phyloP scores from a whole-genome alignment of 2,329 filamentous ascomycete genomes.

The Dothideomycetidae sp. region DNA sequence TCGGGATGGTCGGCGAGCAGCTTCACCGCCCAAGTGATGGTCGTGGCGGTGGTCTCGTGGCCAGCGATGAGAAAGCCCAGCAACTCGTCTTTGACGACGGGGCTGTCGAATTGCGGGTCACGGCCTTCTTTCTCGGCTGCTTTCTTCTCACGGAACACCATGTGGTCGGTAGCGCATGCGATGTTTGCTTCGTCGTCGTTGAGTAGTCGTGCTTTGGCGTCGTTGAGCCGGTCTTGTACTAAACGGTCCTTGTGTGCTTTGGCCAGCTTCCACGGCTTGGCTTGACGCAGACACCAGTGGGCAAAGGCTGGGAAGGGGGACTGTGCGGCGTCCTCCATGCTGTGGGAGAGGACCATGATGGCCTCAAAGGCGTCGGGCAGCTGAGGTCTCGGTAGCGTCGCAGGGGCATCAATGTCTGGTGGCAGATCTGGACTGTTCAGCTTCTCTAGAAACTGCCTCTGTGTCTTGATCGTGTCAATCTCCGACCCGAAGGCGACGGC shows the following conservation, averaged over 20 bases:
- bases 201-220: constrained; percentile 14
- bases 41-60: constrained; percentile 33
- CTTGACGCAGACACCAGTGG: constrained; percentile 14
- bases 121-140: constrained; percentile 23
- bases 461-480: constrained; percentile 16
- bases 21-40: constrained; percentile 29
- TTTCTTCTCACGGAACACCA: constrained; percentile 22
- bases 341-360: constrained; percentile 14
- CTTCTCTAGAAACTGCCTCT: constrained; percentile 11
- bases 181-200: constrained; percentile 20
- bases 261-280: constrained; percentile 5
- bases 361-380: constrained; percentile 14
- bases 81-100: constrained; percentile 17
- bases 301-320: constrained; percentile 15
- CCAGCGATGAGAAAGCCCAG: constrained; percentile 27
- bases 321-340: constrained; percentile 13
- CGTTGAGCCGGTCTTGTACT: constrained; percentile 21
- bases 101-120: constrained; percentile 16
- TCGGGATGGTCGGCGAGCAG: constrained; percentile 23
- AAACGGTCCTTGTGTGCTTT: constrained; percentile 19
- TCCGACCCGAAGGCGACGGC: constrained; percentile 24
- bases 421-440: constrained; percentile 5
- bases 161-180: constrained; percentile 24
- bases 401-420: constrained; percentile 8
- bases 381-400: constrained; percentile 12